Conservation (phyloP, 345 rosid genomes). For the Kandelia obovata region DNA sequence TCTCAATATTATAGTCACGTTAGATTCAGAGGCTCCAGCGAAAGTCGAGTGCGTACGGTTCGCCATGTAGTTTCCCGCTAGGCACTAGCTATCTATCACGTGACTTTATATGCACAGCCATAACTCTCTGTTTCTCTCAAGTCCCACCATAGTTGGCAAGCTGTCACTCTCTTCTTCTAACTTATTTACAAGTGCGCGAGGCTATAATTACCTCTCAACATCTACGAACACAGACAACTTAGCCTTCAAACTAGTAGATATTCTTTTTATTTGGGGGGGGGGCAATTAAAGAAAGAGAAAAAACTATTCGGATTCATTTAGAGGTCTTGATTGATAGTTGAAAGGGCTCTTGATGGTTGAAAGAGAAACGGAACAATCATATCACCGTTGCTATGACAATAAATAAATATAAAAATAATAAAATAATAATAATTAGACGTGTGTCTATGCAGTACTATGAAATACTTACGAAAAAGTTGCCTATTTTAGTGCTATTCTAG, state of each 20-base stretch:
- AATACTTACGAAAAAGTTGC: too few species aligned
- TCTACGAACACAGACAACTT: too few species aligned
- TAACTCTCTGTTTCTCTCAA: background rate
- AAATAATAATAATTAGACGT: too few species aligned
- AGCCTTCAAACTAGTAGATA: too few species aligned
- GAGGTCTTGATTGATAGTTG: too few species aligned
- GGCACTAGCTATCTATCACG: background rate
- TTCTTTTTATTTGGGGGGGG: background rate
- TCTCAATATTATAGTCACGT: background rate
- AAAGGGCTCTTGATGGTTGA: too few species aligned
- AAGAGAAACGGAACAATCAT: too few species aligned
- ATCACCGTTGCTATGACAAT: too few species aligned
- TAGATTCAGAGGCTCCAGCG: background rate
- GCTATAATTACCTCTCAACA: background rate
- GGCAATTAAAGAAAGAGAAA: too few species aligned
- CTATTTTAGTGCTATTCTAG: background rate
- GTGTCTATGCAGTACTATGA: too few species aligned
- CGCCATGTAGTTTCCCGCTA: background rate
- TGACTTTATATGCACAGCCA: background rate
- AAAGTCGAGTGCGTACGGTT: background rate
- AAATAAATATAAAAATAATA: too few species aligned
- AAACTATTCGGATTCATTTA: too few species aligned
- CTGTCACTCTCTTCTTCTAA: background rate
- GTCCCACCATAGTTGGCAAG: slow-evolving; percentile 1
- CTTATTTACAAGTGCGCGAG: background rate